Base-by-base conservation (phyloP, 148 eudicot species). In the Rhododendron simsii region DNA sequence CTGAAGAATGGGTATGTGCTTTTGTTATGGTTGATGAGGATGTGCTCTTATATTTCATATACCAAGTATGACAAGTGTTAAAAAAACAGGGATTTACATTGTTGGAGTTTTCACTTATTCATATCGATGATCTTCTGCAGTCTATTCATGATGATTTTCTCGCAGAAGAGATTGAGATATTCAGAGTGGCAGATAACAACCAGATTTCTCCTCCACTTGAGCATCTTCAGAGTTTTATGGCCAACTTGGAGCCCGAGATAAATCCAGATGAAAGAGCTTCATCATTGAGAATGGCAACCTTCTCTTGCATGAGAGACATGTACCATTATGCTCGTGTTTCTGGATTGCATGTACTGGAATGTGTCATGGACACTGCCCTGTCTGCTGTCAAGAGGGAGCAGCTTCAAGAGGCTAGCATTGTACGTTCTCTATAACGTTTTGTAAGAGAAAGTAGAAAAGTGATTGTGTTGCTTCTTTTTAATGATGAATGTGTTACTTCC, bases 251-350 rank as follows among this genome's bases (percentile, higher is more conserved):
- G 84, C 87, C 83, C 81, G 91, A 87, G 86, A 84, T 84, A 41
- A 26, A 82, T 41, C 48, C 85, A 57, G 84, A 89, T 73, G 93
- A 88, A 48, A 86, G 85, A 87, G 87, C 87, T 57, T 85, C 77
- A 84, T 88, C 93, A 61, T 85, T 84, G 79, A 90, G 83, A 83
- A 79, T 75, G 90, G 92, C 88, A 53, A 79, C 92, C 20, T 84
- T 90, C 79, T 85, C 90, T 84, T 95, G 99, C 93, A 89, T 90
- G 93, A 91, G 93, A 86, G 98, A 94, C 78, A 89, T 97, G 93
- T 97, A 91, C 87, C 99, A 97, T 88, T 93, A 92, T 91, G 95
- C 96, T 73, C 99, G 99, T 88, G 94, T 94, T 83, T 89, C 93
- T 86, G 99, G 99, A 59, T 89, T 93, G 91, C 98, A 97, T 90